These are phyloP conservation scores for Cystofilobasidium capitatum DNA, from an alignment of 768 basidiomycete genomes.

Conservation along the genomic window DNA sequence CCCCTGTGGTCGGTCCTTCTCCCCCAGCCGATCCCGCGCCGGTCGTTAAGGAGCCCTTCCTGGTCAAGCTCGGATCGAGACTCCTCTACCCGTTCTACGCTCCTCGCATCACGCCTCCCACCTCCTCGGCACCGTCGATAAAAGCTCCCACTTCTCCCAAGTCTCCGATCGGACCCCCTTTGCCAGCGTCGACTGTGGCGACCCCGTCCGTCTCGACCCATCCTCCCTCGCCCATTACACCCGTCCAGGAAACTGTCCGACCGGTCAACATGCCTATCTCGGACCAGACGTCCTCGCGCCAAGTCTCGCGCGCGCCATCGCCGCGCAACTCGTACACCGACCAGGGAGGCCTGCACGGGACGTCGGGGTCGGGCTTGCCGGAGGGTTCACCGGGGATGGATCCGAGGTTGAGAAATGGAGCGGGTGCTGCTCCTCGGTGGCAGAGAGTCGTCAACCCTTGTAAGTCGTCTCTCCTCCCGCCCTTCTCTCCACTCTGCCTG, in stretches of 20 bases:
- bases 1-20: no score
- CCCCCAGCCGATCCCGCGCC: not conserved
- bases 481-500: not conserved
- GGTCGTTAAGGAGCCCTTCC: not conserved
- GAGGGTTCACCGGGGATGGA: not conserved
- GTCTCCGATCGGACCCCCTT: not conserved
- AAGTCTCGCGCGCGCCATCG: not conserved
- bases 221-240: not conserved
- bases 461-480: no score
- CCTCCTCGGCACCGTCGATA: not conserved
- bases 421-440: not conserved
- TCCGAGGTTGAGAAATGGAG: not conserved
- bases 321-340: conserved; percentile 13
- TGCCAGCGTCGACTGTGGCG: not conserved
- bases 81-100: not conserved
- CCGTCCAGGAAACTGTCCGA: not conserved
- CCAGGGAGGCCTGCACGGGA: not conserved
- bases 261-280: not conserved
- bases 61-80: not conserved
- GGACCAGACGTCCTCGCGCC: not conserved
- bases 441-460: conserved; percentile 25
- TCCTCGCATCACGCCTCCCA: not conserved
- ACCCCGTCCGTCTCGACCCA: not conserved
- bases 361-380: not conserved
- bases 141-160: not conserved